Conservation (phyloP, 306 rosid species). For the Trifolium subterraneum region DNA sequence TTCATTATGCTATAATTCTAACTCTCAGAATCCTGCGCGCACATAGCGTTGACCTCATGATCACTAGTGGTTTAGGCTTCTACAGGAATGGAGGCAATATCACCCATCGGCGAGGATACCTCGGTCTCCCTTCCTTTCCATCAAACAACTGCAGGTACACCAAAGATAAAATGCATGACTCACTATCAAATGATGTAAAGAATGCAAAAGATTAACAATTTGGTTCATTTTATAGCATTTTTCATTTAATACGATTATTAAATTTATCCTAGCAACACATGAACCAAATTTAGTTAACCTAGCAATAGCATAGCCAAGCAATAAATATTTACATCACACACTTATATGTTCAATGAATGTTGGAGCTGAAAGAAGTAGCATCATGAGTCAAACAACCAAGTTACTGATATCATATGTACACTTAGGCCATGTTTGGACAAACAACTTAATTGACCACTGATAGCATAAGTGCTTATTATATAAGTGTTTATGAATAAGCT, state of each 20-base stretch:
- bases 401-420: neutral
- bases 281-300: neutral
- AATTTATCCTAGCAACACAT: neutral
- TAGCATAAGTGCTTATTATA: neutral
- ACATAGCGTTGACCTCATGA: constrained; percentile 25
- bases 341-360: neutral
- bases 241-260: neutral
- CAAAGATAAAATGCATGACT: constrained; percentile 17
- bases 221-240: constrained; percentile 10
- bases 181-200: neutral
- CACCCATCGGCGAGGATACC: constrained; percentile 95
- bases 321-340: neutral
- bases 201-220: neutral
- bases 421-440: neutral
- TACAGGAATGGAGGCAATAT: constrained; percentile 92
- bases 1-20: constrained; percentile 43
- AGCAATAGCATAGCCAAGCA: neutral
- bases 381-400: neutral
- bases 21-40: constrained; percentile 25
- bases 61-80: constrained; percentile 39
- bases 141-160: constrained; percentile 75
- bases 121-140: constrained; percentile 90
- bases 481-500: neutral
- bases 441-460: neutral
- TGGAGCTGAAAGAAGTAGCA: neutral